Conservation (phyloP, 345 rosid species). For the Eucalyptus cladocalyx region DNA sequence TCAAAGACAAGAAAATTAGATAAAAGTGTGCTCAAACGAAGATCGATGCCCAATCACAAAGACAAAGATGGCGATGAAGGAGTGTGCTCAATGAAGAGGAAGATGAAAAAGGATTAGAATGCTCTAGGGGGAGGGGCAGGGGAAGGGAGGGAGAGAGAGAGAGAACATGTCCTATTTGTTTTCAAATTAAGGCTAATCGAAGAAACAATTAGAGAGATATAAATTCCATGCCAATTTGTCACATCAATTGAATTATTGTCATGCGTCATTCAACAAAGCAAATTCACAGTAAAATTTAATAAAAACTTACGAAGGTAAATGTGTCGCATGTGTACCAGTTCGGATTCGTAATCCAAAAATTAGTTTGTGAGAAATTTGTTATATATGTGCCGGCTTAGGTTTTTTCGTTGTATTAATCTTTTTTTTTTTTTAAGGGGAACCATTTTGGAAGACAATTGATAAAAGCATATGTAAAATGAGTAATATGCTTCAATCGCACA, state of each 20-base stretch:
- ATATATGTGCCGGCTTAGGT: neutral
- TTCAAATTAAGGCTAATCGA: no score
- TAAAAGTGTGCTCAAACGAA: neutral
- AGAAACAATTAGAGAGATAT: neutral
- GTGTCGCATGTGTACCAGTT: fast-evolving
- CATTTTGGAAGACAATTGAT: neutral
- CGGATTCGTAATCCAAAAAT: fast-evolving
- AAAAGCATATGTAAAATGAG: neutral
- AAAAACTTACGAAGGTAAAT: no score
- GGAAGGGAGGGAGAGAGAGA: no score
- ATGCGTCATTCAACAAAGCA: neutral
- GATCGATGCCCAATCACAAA: neutral
- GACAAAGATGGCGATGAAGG: no score
- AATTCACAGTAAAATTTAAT: neutral
- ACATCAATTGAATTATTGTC: neutral
- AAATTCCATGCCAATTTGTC: neutral
- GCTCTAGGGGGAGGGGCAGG: no score
- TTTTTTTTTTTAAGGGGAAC: neutral
- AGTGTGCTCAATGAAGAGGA: neutral
- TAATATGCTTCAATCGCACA: neutral
- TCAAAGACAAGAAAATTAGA: neutral
- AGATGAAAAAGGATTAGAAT: neutral
- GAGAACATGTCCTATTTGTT: no score
- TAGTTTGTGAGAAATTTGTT: neutral
- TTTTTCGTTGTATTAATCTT: no score